Evolutionary conservation across 129 eudicot genomes (phyloP).

Genomic region (Smallanthus sonchifolius): DNA sequence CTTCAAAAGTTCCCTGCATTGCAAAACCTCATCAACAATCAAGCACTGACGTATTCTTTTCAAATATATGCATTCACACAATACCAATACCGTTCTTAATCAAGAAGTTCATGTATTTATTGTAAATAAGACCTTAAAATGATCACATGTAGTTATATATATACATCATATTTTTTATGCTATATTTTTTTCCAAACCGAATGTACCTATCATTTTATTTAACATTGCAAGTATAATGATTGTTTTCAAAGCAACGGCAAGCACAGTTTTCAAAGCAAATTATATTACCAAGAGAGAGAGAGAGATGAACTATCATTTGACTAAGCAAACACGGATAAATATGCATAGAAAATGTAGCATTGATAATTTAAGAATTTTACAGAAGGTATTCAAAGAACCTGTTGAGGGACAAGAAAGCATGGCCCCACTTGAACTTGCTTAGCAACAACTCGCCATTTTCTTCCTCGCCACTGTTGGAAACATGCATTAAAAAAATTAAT

Average conservation of each 20-base stretch:
- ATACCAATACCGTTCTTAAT: not conserved
- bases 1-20: constrained; percentile 78
- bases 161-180: not conserved
- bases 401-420: constrained; percentile 92
- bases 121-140: not conserved
- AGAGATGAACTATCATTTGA: not conserved
- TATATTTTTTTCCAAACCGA: not conserved
- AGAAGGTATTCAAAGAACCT: constrained; percentile 38
- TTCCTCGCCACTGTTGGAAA: constrained; percentile 71
- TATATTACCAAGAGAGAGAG: not conserved
- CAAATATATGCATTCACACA: not conserved
- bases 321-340: not conserved
- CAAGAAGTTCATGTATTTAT: not conserved
- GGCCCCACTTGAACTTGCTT: constrained; percentile 98
- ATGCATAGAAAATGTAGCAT: not conserved
- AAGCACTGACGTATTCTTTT: not conserved
- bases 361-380: not conserved
- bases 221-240: not conserved
- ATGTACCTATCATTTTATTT: not conserved
- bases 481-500: not conserved
- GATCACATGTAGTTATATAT: not conserved
- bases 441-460: constrained; percentile 84
- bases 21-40: constrained; percentile 5
- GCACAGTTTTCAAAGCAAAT: not conserved
- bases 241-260: not conserved